Evolutionary conservation across 805 yeast species (phyloP), one percentile per base, ranked within the genome.

Genomic region (Nakazawaea laoshanensis): DNA sequence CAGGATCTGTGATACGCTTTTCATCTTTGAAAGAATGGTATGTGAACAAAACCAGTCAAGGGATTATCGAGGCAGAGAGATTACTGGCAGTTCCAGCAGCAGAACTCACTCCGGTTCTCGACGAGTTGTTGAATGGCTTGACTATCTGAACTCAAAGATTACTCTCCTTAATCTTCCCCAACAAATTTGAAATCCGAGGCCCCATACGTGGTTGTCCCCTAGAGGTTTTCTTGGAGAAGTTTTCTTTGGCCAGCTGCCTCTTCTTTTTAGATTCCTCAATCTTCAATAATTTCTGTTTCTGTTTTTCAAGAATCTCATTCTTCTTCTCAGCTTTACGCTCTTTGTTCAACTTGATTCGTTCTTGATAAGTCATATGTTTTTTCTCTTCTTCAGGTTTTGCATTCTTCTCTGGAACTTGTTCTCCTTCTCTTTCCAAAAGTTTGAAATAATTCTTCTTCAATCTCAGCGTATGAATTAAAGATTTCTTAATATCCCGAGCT

Each of bases 201-300:
- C 86, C 95, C 89, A 88, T 84, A 28, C 73, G 56, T 2, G 96
- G 96, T 53, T 88, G 97, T 0, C 97, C 97, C 3, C 61, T 50
- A 45, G 65, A 64, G 1, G 95, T 88, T 40, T 63, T 76, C 6
- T 58, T 44, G 37, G 67, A 63, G 32, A 77, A 44, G 15, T 46
- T 51, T 24, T 47, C 46, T 19, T 67, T 60, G 43, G 67, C 69
- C 21, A 45, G 59, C 49, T 61, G 69, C 45, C 69, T 57, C 26
- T 48, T 60, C 47, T 54, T 64, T 39, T 60, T 72, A 48, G 52
- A 51, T 44, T 47, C 56, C 27, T 61, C 61, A 38, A 59, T 48
- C 37, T 42, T 39, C 6, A 45, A 32, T 5, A 61, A 23, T 30
- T 50, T 50, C 21, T 49, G 47, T 28, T 53, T 55, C 11, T 61